A percentile compares a stretch with the other conserved stretches of the same genome.
Evolutionary conservation across 306 rosid species (phyloP).

Genomic region (peach (Prunus persica)): Prunus_persica_NCBIv2 NC_034013.1:13014501-13015000

Average conservation of each 20-base stretch:
- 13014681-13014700: conserved; percentile 16
- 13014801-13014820: conserved; percentile 32
- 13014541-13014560: background rate
- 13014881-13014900: conserved; percentile 65
- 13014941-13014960: background rate
- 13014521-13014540: background rate
- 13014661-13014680: conserved; percentile 11
- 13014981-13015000: no score
- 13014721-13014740: no score
- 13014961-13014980: background rate
- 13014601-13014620: conserved; percentile 22
- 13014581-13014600: background rate
- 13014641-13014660: conserved; percentile 14
- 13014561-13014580: background rate
- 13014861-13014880: conserved; percentile 58
- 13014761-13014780: background rate
- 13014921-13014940: conserved; percentile 25
- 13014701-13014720: background rate
- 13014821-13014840: conserved; percentile 64
- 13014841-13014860: conserved; percentile 61
- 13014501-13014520: conserved; percentile 71
- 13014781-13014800: background rate
- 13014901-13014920: conserved; percentile 21
- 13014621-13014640: conserved; percentile 17
- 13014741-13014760: background rate